Percentiles rank a stretch among this genome's conserved stretches.
These are phyloP conservation scores for Candida piceae DNA, from an alignment of 805 yeast species.

Conservation along the genomic window DNA sequence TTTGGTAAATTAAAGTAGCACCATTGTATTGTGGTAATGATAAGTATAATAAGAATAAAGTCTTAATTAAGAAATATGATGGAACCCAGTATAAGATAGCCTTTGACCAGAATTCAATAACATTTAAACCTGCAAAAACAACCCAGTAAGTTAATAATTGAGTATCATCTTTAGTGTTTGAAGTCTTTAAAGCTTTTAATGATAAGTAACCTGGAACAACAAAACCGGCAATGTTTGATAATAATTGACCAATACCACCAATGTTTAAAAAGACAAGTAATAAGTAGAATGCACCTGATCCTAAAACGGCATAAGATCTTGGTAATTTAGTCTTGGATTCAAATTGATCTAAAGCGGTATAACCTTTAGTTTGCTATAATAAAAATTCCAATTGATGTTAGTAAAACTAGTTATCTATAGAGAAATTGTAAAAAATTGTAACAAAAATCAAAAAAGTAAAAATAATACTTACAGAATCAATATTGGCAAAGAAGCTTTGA, in stretches of 20 bases:
- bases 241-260: slow-evolving; percentile 92
- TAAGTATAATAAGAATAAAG: slow-evolving; percentile 78
- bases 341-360: slow-evolving; percentile 32
- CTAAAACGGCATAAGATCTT: slow-evolving; percentile 79
- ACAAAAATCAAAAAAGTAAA: too few species aligned
- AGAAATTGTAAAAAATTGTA: too few species aligned
- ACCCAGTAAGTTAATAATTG: slow-evolving; percentile 95
- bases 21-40: slow-evolving; percentile 88
- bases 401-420: too few species aligned
- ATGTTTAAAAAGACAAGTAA: slow-evolving; percentile 79
- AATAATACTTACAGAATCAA: slow-evolving; percentile 1
- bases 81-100: slow-evolving; percentile 94
- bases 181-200: slow-evolving; percentile 73
- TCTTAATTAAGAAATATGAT: slow-evolving; percentile 92
- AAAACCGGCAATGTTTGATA: slow-evolving; percentile 89
- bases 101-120: slow-evolving; percentile 92
- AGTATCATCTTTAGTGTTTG: slow-evolving; percentile 70
- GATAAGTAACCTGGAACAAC: slow-evolving; percentile 88
- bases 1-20: slow-evolving; percentile 64
- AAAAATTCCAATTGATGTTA: too few species aligned
- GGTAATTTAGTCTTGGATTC: slow-evolving; percentile 53
- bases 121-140: slow-evolving; percentile 88
- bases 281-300: slow-evolving; percentile 60
- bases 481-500: neutral
- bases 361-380: slow-evolving; percentile 21